Evolutionary conservation across 2,329 filamentous ascomycete species (phyloP), one percentile per base, ranked within the genome.

Genomic region (Xylariaceae sp.): DNA sequence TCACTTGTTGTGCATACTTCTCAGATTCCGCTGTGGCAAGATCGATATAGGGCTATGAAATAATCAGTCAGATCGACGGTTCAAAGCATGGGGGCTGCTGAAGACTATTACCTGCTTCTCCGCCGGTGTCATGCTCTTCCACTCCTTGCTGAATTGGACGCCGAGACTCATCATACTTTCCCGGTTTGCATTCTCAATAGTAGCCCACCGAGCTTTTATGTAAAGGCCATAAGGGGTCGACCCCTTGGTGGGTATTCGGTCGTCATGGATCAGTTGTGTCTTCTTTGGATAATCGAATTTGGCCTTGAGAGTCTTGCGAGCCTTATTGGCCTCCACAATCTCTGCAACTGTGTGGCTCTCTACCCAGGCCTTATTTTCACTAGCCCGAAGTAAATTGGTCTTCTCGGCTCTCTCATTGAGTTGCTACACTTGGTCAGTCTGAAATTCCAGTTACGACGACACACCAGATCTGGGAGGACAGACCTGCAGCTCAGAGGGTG

Each of bases 321-420:
- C 73, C 2, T 49, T 51, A 65, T 77, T 80, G 49, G 77, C 76
- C 2, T 62, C 49, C 38, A 57, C 50, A 42, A 79, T 72, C 22
- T 66, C 61, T 40, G 60, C 56, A 3, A 65, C 60, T 3, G 69
- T 59, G 53, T 71, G 58, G 22, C 60, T 63, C 48, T 72, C 64
- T n/a, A 80, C 59, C 77, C 77, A 81, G 14, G 66, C 61, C 61
- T 71, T 68, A 56, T 66, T 66, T 16, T 59, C 54, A 7, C 59
- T 65, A 7, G 61, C 54, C 56, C 77, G 77, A 54, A 54, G 49
- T 17, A 56, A 51, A 38, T 62, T 64, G 64, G 79, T 79, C 51
- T 67, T 52, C 2, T 59, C 44, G 22, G 61, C 65, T 11, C 32
- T 55, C 19, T 59, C 53, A n/a, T 60, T 33, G 21, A 77, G 62